Conservation (phyloP, 371 early-diverging fungal species). For the Mortierella polycephala region DNA sequence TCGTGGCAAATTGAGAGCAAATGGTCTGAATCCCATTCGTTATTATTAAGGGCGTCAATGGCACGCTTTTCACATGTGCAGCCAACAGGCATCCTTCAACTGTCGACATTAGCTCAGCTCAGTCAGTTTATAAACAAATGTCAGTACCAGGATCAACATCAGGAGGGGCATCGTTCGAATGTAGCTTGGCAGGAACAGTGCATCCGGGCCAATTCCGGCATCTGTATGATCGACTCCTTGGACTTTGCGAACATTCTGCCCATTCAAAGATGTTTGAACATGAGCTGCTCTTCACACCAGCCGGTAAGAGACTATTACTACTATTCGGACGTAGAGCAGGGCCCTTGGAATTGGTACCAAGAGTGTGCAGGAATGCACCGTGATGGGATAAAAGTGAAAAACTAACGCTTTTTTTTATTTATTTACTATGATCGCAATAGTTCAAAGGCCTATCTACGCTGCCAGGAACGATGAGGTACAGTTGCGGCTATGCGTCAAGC, state of each 20-base stretch:
- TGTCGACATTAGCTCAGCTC: not conserved
- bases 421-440: slow-evolving; percentile 4
- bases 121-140: slow-evolving; percentile 11
- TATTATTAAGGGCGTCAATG: too few species aligned
- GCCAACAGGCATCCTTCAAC: not conserved
- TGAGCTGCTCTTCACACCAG: slow-evolving; percentile 40
- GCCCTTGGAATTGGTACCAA: too few species aligned
- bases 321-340: too few species aligned
- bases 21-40: too few species aligned
- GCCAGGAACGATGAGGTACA: slow-evolving; percentile 53
- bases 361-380: not conserved
- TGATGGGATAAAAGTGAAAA: not conserved
- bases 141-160: slow-evolving; percentile 45
- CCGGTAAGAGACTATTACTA: slow-evolving; percentile 21
- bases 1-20: too few species aligned
- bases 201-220: slow-evolving; percentile 46
- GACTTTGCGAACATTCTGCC: slow-evolving; percentile 50
- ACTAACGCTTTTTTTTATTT: not conserved
- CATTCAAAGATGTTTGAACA: slow-evolving; percentile 51
- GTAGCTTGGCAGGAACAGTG: slow-evolving; percentile 45
- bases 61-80: not conserved
- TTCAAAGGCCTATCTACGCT: slow-evolving; percentile 42
- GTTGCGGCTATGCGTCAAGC: slow-evolving; percentile 41
- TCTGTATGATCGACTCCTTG: slow-evolving; percentile 49
- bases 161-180: slow-evolving; percentile 54